A percentile compares a stretch with the other conserved stretches of the same genome.
Evolutionary conservation across 768 basidiomycete species (phyloP).

Genomic region (Wakefieldia striispora): DNA sequence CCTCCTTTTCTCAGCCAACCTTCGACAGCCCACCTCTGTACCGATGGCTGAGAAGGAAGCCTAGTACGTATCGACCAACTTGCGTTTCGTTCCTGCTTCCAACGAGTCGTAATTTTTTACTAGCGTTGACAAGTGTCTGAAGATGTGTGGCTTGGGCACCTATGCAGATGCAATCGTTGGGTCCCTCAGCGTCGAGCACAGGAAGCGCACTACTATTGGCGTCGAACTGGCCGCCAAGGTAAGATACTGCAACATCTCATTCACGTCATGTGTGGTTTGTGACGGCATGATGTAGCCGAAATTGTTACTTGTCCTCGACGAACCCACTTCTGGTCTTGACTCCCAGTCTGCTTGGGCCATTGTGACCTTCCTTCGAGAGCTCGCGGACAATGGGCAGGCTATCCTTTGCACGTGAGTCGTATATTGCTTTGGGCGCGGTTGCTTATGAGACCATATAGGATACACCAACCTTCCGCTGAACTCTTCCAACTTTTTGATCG

Average conservation of each 20-base stretch:
- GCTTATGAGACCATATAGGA: too few species aligned
- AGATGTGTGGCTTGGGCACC: slow-evolving; percentile 62
- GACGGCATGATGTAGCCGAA: slow-evolving; percentile 30
- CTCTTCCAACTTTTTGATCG: slow-evolving; percentile 54
- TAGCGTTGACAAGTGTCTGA: slow-evolving; percentile 56
- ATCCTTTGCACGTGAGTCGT: slow-evolving; percentile 51
- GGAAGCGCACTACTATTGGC: slow-evolving; percentile 57
- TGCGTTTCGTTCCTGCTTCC: background rate
- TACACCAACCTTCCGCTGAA: slow-evolving; percentile 40
- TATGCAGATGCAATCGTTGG: slow-evolving; percentile 65
- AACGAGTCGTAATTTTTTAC: background rate
- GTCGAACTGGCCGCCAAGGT: slow-evolving; percentile 59
- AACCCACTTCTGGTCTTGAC: slow-evolving; percentile 58
- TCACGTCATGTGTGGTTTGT: background rate
- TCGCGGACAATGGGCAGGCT: slow-evolving; percentile 53
- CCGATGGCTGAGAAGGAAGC: slow-evolving; percentile 70
- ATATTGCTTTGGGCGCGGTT: too few species aligned
- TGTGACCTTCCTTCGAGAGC: slow-evolving; percentile 46
- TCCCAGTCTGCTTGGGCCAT: slow-evolving; percentile 53
- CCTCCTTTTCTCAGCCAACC: slow-evolving; percentile 71
- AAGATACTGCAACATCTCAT: slow-evolving; percentile 3
- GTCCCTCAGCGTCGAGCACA: slow-evolving; percentile 47
- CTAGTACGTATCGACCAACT: slow-evolving; percentile 50
- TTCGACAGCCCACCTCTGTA: slow-evolving; percentile 71
- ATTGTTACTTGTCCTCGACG: slow-evolving; percentile 56